These are phyloP conservation scores for Aureobasidium sp. DNA, from an alignment of 2,329 filamentous ascomycete species.

Conservation along the genomic window DNA sequence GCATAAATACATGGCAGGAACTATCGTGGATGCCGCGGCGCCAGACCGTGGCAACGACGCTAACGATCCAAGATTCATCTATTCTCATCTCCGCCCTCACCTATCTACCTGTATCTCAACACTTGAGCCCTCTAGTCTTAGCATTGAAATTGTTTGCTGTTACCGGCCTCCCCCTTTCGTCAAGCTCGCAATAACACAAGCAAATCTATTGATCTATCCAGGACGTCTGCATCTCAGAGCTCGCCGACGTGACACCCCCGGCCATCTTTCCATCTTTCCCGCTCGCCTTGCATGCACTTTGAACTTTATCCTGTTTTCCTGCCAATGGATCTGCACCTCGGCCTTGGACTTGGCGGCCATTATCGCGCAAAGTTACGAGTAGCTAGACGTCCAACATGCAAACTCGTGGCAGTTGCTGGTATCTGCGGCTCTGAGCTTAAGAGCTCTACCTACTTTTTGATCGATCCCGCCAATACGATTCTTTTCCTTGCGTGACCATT, in stretches of 20 bases:
- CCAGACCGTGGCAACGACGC: constrained; percentile 4
- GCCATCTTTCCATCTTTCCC: constrained; percentile 1
- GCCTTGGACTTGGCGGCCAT: neutral
- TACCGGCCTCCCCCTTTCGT: neutral
- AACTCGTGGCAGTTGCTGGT: constrained; percentile 11
- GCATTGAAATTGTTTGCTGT: constrained; percentile 1
- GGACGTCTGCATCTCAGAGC: neutral
- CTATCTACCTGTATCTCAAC: neutral
- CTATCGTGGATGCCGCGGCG: constrained; percentile 6
- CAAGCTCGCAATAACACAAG: neutral
- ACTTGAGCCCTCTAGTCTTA: neutral
- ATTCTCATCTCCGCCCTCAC: constrained; percentile 11
- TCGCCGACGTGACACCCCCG: neutral
- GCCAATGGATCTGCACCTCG: constrained; percentile 10
- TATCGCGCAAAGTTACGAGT: constrained; percentile 1
- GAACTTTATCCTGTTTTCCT: constrained; percentile 2
- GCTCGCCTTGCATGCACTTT: neutral
- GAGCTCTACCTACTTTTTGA: neutral
- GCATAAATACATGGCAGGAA: constrained; percentile 5
- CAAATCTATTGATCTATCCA: neutral
- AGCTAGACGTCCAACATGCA: neutral
- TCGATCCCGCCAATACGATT: neutral
- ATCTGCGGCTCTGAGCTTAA: neutral
- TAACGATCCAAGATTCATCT: constrained; percentile 3
- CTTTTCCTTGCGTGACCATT: neutral